Conservation (phyloP, 805 yeast species). For the Sugiyamaella boreocaroliniensis region DNA sequence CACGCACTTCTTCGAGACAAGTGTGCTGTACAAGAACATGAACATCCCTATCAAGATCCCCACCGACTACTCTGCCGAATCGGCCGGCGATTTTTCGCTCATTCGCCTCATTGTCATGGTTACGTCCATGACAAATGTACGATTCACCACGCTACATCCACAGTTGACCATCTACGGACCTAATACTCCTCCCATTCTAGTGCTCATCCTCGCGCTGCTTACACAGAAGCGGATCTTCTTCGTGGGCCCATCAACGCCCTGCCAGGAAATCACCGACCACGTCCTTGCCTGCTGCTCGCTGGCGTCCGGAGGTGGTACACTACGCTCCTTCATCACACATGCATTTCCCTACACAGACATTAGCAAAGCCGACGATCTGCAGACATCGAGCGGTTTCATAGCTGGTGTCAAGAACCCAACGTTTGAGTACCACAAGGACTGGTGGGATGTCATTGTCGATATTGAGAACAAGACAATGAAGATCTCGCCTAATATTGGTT, state of each 20-base stretch:
- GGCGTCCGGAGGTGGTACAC: constrained; percentile 40
- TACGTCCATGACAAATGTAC: constrained; percentile 18
- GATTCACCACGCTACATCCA: constrained; percentile 32
- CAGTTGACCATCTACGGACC: constrained; percentile 49
- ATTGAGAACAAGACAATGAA: constrained; percentile 38
- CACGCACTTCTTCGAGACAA: constrained; percentile 29
- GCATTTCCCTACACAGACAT: constrained; percentile 54
- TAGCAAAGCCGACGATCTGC: constrained; percentile 45
- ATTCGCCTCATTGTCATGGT: constrained; percentile 26
- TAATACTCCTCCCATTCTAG: constrained; percentile 47
- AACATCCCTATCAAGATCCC: constrained; percentile 30
- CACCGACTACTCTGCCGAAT: constrained; percentile 26
- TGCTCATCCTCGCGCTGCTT: constrained; percentile 45
- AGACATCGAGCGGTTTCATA: constrained; percentile 42
- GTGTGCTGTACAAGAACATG: constrained; percentile 23
- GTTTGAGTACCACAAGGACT: constrained; percentile 45
- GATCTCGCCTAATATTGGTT: constrained; percentile 22
- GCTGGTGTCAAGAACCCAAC: constrained; percentile 61
- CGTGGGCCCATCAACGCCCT: constrained; percentile 44
- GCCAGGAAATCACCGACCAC: constrained; percentile 46
- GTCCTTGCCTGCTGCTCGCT: constrained; percentile 43
- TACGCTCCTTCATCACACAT: constrained; percentile 42
- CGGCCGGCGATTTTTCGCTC: constrained; percentile 29
- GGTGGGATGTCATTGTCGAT: constrained; percentile 53
- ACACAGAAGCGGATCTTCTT: constrained; percentile 47